phyloP scores from a whole-genome alignment of 768 basidiomycete genomes.

The Trametes punicea region DNA sequence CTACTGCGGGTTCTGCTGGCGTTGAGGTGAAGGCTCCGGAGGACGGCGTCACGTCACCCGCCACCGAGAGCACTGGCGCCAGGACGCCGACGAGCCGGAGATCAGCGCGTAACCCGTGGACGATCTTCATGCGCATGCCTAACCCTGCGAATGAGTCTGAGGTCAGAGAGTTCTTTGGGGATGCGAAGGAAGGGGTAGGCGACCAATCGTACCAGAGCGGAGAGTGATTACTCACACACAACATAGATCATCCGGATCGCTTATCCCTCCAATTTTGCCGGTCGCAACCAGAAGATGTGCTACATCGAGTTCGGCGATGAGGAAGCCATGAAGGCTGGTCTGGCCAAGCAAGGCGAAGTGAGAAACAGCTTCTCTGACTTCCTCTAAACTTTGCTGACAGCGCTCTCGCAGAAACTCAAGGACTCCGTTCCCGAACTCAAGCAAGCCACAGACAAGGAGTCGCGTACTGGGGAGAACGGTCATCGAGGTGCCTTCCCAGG shows the following conservation, averaged over 20 bases:
- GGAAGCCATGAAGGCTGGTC: slow-evolving; percentile 74
- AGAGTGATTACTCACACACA: neutral
- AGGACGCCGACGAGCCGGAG: slow-evolving; percentile 71
- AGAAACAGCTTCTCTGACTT: slow-evolving; percentile 20
- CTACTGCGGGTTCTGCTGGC: slow-evolving; percentile 4
- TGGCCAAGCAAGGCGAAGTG: slow-evolving; percentile 74
- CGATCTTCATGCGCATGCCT: slow-evolving; percentile 74
- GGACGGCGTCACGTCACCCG: slow-evolving; percentile 29
- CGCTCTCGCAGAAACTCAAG: slow-evolving; percentile 56
- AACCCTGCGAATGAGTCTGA: slow-evolving; percentile 56
- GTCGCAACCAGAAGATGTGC: slow-evolving; percentile 57
- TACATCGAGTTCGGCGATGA: slow-evolving; percentile 93
- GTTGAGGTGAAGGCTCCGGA: slow-evolving; percentile 13
- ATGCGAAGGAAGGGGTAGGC: slow-evolving; percentile 64
- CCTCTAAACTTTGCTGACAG: neutral
- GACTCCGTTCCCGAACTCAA: slow-evolving; percentile 65
- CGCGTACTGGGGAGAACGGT: slow-evolving; percentile 24
- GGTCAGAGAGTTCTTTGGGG: slow-evolving; percentile 73
- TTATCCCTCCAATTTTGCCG: slow-evolving; percentile 47
- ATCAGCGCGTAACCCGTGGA: slow-evolving; percentile 73
- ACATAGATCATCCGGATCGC: slow-evolving; percentile 65
- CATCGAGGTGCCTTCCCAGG: slow-evolving; percentile 23
- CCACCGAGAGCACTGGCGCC: slow-evolving; percentile 54
- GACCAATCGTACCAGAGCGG: neutral
- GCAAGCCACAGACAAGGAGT: slow-evolving; percentile 60